Conservation (phyloP, 768 basidiomycete genomes). For the Phaffia tasmanica region DNA sequence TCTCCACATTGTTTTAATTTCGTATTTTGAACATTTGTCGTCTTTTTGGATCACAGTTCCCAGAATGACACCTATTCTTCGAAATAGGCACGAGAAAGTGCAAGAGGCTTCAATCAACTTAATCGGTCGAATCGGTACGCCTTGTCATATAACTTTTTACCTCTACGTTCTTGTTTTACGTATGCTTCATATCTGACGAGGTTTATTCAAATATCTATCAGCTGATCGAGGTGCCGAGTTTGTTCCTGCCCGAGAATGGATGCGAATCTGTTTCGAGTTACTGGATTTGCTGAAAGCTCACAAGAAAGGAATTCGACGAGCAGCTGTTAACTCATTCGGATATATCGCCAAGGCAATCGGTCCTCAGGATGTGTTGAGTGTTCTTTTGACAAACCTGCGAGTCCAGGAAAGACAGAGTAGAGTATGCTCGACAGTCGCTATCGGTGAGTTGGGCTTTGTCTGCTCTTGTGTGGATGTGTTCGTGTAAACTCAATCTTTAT, state of each 20-base stretch:
- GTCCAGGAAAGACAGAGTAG: slow-evolving; percentile 98
- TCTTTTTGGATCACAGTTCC: slow-evolving; percentile 54
- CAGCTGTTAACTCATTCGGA: slow-evolving; percentile 97
- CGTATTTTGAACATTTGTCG: slow-evolving; percentile 26
- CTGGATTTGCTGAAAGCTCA: slow-evolving; percentile 95
- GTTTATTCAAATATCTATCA: slow-evolving; percentile 27
- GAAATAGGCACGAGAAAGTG: slow-evolving; percentile 98
- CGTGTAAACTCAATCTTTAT: not conserved
- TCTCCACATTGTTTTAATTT: slow-evolving; percentile 15
- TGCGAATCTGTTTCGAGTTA: slow-evolving; percentile 98
- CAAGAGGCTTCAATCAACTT: slow-evolving; percentile 99
- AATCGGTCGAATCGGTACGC: slow-evolving; percentile 81
- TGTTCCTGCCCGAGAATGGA: slow-evolving; percentile 98
- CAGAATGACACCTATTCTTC: slow-evolving; percentile 98
- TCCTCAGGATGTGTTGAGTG: slow-evolving; percentile 93
- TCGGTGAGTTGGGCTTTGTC: slow-evolving; percentile 44
- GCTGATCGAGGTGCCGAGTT: slow-evolving; percentile 99
- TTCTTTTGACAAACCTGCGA: slow-evolving; percentile 87
- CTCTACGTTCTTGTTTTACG: not conserved
- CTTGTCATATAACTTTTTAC: not conserved
- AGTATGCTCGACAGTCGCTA: slow-evolving; percentile 96
- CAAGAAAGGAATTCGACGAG: slow-evolving; percentile 97
- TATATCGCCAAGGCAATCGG: slow-evolving; percentile 99
- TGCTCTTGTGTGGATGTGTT: not conserved
- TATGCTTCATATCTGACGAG: slow-evolving; percentile 10